Base-by-base conservation (phyloP, 2,329 filamentous ascomycete species). In the Clonostachys rosea region DNA sequence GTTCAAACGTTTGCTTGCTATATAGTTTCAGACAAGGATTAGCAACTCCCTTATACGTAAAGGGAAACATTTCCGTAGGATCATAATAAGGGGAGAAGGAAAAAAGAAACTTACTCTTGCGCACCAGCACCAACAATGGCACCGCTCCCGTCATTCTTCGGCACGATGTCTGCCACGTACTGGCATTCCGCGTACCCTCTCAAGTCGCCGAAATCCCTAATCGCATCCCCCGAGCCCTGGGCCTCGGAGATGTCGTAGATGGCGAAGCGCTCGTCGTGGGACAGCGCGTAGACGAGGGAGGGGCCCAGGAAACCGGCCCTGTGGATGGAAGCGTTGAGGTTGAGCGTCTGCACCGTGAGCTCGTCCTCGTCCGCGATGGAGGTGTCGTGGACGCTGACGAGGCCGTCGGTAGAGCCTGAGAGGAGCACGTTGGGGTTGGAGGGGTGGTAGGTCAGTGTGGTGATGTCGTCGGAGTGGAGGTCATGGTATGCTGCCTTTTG, bases 321-420 rank as follows among this genome's bases (percentile, higher is more conserved):
- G 62, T 90, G 87, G 52, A 92, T 79, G 1, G 87, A 89, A 34
- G 84, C 81, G 36, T 80, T 77, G 59, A 89, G 86, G 64, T 92
- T 92, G 62, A 91, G 83, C 12, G 89, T 87, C 65, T 90, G 86
- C 49, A 87, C 73, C 17, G 91, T 71, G 1, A 88, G 83, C 42
- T 92, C 88, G 59, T 92, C 88, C 65, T 92, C 88, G 54, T 89
- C 85, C 16, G 73, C 66, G 49, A 88, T 76, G 43, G 76, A 74
- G 16, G 81, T 86, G 67, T 94, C 84, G 66, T 86, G 89, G 42
- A 92, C 71, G 59, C 87, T 91, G 56, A 92, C 77, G 2, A 92
- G 77, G 7, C 87, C 87, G 64, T 94, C 89, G 13, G 87, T 92
- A 36, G 86, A 89, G 40, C 86, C 87, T 2, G 87, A 89, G 11